Conservation (phyloP, 306 rosid species). For the Quercus dentata region DNA sequence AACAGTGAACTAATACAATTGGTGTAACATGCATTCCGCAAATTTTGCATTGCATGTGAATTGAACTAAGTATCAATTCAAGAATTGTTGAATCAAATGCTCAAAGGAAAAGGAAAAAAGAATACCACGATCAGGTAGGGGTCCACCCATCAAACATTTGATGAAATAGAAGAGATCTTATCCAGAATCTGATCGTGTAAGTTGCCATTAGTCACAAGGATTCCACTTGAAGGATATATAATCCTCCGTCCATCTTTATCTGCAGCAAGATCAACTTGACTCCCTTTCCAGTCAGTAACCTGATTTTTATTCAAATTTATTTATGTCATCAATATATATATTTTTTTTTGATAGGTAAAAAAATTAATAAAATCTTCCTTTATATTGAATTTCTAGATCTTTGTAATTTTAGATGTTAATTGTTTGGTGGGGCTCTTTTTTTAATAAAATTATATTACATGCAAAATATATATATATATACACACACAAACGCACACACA, state of each 20-base stretch:
- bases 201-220: constrained; percentile 62
- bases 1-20: not conserved
- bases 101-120: not conserved
- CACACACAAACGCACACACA: too few relatives aligned
- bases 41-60: not conserved
- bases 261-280: constrained; percentile 63
- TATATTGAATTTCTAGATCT: too few relatives aligned
- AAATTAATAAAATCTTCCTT: too few relatives aligned
- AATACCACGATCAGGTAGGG: not conserved
- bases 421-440: too few relatives aligned
- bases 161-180: constrained; percentile 42
- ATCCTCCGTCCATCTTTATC: constrained; percentile 58
- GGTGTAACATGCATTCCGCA: not conserved
- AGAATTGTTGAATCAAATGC: not conserved
- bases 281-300: constrained; percentile 85
- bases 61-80: not conserved
- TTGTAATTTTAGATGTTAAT: too few relatives aligned
- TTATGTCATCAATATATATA: not conserved
- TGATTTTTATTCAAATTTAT: constrained; percentile 19
- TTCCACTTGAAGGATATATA: constrained; percentile 68
- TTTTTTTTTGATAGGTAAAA: too few relatives aligned
- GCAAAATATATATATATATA: too few relatives aligned
- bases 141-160: constrained; percentile 7
- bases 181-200: constrained; percentile 55
- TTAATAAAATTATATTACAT: too few relatives aligned